A percentile compares a stretch with the other conserved stretches of the same genome.
Evolutionary conservation across 1,284 basidiomycete species (phyloP).

Genomic region (Exobasidium rhododendri): DNA sequence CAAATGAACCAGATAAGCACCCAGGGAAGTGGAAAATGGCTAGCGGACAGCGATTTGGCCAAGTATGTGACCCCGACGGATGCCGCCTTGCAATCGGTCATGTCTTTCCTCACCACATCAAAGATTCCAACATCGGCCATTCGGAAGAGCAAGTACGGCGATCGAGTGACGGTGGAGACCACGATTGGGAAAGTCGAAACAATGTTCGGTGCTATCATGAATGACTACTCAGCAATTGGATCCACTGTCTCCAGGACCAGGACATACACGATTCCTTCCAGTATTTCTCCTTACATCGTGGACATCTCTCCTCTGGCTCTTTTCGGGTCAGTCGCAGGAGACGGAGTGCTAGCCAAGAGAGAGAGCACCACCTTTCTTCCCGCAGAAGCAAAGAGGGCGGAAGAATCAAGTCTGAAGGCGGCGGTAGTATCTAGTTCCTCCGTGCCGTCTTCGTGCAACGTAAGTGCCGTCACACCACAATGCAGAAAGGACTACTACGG

Average conservation of each 20-base stretch:
- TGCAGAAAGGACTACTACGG: slow-evolving; percentile 17
- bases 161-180: slow-evolving; percentile 19
- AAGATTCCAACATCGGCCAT: slow-evolving; percentile 9
- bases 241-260: not conserved
- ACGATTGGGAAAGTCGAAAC: slow-evolving; percentile 15
- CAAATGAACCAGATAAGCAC: slow-evolving; percentile 19
- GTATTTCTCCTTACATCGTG: slow-evolving; percentile 11
- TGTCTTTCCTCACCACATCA: slow-evolving; percentile 6
- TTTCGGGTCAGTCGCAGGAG: slow-evolving; percentile 10
- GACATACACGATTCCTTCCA: slow-evolving; percentile 15
- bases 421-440: not conserved
- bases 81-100: slow-evolving; percentile 7
- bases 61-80: slow-evolving; percentile 18
- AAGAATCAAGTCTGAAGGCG: not conserved
- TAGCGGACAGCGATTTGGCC: slow-evolving; percentile 17
- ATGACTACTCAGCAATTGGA: slow-evolving; percentile 4
- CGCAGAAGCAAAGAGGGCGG: not conserved
- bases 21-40: slow-evolving; percentile 14
- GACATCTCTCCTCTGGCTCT: slow-evolving; percentile 17
- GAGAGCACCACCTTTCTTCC: not conserved
- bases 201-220: slow-evolving; percentile 15
- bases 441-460: slow-evolving; percentile 7
- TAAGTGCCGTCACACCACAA: slow-evolving; percentile 14
- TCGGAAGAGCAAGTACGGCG: not conserved
- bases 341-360: not conserved